Conservation (phyloP, 257 asterid genomes). For the Datura wrightii region DNA sequence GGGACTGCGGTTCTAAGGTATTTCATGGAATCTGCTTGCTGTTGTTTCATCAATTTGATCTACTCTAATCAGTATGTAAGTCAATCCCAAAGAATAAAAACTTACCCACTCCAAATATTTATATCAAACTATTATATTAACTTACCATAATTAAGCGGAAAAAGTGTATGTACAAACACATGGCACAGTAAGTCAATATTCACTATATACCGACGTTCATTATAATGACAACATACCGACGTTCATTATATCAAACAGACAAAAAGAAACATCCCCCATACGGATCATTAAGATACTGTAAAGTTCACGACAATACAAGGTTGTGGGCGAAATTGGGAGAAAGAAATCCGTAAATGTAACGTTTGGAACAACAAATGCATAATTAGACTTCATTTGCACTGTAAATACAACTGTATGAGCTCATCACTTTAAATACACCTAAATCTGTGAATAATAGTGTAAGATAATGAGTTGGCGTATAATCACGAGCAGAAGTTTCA, state of each 20-base stretch:
- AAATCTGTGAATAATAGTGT: constrained; percentile 84
- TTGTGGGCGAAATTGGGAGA: neutral
- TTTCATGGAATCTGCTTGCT: no score
- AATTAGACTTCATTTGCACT: neutral
- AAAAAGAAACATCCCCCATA: neutral
- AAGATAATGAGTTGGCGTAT: constrained; percentile 89
- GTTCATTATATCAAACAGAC: neutral
- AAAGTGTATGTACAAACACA: no score
- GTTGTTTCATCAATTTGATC: no score
- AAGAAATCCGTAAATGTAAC: neutral
- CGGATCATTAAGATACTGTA: neutral
- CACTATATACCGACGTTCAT: no score
- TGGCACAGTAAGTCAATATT: no score
- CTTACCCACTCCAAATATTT: no score
- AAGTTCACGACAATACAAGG: neutral
- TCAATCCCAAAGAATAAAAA: no score
- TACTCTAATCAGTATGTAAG: no score
- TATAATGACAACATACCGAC: no score
- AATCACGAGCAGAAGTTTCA: constrained; percentile 93
- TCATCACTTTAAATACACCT: constrained; percentile 75
- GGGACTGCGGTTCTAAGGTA: no score
- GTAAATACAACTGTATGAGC: constrained; percentile 77
- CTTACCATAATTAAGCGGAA: no score
- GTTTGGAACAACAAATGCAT: neutral
- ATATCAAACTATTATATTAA: no score